phyloP scores from a whole-genome alignment of 208 protist genomes.

The Endotrypanum monterogeii region DNA sequence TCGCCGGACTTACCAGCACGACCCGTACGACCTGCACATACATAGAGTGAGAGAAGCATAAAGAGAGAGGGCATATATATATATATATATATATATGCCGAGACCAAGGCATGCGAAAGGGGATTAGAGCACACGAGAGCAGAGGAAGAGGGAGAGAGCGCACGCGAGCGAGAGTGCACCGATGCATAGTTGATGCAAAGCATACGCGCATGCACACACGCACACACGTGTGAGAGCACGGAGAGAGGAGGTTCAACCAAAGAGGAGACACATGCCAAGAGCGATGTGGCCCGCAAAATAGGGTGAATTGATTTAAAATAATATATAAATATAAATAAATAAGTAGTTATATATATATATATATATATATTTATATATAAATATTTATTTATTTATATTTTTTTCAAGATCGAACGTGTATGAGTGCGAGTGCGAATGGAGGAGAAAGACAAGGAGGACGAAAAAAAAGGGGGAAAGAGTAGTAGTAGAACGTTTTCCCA shows the following conservation, averaged over 20 bases:
- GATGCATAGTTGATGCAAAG: not conserved
- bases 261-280: not conserved
- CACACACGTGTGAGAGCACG: not conserved
- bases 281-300: not conserved
- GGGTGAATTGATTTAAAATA: no score
- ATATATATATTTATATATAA: no score
- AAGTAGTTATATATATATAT: no score
- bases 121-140: not conserved
- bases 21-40: constrained; percentile 77
- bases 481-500: not conserved
- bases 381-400: no score
- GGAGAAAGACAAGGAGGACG: constrained; percentile 3
- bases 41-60: no score
- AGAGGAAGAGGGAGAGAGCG: constrained; percentile 5
- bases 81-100: constrained; percentile 8
- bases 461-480: constrained; percentile 11
- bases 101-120: not conserved
- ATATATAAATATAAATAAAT: no score
- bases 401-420: no score
- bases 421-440: not conserved
- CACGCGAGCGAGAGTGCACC: not conserved
- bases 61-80: no score
- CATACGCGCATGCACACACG: not conserved
- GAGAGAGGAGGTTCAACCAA: not conserved
- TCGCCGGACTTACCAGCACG: constrained; percentile 86